phyloP scores from a whole-genome alignment of 2,329 filamentous ascomycete genomes.

The Chrysosporium queenslandicum region DNA sequence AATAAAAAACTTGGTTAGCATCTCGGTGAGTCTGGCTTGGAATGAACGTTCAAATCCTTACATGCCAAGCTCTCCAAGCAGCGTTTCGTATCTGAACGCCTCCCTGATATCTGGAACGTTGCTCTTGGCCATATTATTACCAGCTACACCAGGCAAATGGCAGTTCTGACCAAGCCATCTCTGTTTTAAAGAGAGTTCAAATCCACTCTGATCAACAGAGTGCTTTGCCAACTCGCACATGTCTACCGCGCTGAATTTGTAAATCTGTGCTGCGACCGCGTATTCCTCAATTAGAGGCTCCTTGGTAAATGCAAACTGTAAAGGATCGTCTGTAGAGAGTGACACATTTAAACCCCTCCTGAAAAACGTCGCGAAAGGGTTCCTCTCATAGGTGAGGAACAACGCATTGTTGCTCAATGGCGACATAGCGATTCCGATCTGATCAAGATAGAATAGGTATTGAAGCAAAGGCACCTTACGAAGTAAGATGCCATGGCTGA shows the following conservation, averaged over 20 bases:
- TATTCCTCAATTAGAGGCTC: slow-evolving; percentile 98
- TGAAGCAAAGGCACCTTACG: slow-evolving; percentile 91
- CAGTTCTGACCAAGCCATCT: slow-evolving; percentile 80
- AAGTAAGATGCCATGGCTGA: slow-evolving; percentile 84
- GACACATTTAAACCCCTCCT: slow-evolving; percentile 90
- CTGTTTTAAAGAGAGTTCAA: slow-evolving; percentile 78
- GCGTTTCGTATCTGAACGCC: slow-evolving; percentile 77
- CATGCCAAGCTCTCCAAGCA: slow-evolving; percentile 76
- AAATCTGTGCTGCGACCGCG: slow-evolving; percentile 94
- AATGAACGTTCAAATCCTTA: slow-evolving; percentile 36
- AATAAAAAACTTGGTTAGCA: slow-evolving; percentile 1
- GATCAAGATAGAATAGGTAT: slow-evolving; percentile 95
- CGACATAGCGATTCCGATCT: slow-evolving; percentile 99
- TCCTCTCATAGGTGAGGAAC: slow-evolving; percentile 92
- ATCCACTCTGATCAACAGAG: slow-evolving; percentile 88
- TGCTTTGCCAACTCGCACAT: slow-evolving; percentile 98
- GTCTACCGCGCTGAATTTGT: slow-evolving; percentile 90
- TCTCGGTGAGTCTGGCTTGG: slow-evolving; percentile 20
- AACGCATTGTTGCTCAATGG: slow-evolving; percentile 94
- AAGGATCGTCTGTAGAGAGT: slow-evolving; percentile 86
- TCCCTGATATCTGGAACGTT: slow-evolving; percentile 91
- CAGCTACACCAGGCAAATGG: slow-evolving; percentile 64
- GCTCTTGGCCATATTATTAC: slow-evolving; percentile 89
- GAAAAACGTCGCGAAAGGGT: slow-evolving; percentile 94
- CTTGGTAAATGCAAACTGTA: slow-evolving; percentile 97